Percentiles rank a stretch among this genome's conserved stretches.
Evolutionary conservation across 352 stramenopile genomes (phyloP).

Genomic region (Pythium sukuiense): DNA sequence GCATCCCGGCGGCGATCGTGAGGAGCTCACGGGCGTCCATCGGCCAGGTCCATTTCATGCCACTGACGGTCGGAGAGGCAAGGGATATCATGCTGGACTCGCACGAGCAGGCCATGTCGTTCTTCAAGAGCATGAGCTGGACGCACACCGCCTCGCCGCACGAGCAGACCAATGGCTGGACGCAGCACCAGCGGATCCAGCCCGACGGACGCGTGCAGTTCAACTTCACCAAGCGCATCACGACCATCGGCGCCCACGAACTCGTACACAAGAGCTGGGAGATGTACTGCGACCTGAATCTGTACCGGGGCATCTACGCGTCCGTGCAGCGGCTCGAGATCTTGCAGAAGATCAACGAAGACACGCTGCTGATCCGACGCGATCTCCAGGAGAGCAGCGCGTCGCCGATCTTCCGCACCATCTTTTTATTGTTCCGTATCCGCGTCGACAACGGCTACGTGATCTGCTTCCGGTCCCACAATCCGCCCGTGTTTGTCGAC

Average conservation of each 20-base stretch:
- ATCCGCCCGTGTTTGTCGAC: slow-evolving; percentile 50
- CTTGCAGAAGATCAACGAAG: slow-evolving; percentile 72
- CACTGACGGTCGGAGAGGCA: slow-evolving; percentile 45
- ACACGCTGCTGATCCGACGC: slow-evolving; percentile 71
- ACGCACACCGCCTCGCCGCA: slow-evolving; percentile 24
- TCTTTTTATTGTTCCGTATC: slow-evolving; percentile 78
- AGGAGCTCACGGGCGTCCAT: slow-evolving; percentile 37
- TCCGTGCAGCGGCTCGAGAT: slow-evolving; percentile 81
- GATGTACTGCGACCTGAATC: slow-evolving; percentile 78
- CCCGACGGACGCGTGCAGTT: slow-evolving; percentile 67
- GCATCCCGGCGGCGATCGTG: slow-evolving; percentile 41
- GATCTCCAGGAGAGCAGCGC: slow-evolving; percentile 64
- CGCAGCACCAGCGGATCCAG: slow-evolving; percentile 69
- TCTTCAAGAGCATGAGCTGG: slow-evolving; percentile 64
- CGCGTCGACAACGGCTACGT: slow-evolving; percentile 53
- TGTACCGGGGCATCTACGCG: slow-evolving; percentile 79
- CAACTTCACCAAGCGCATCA: slow-evolving; percentile 77
- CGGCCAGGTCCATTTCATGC: slow-evolving; percentile 63
- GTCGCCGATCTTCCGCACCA: slow-evolving; percentile 69
- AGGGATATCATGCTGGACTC: slow-evolving; percentile 73
- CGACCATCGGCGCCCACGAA: slow-evolving; percentile 56
- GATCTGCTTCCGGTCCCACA: slow-evolving; percentile 73
- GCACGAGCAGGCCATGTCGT: slow-evolving; percentile 63
- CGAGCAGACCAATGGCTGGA: slow-evolving; percentile 82
- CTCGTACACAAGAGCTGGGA: slow-evolving; percentile 77